Evolutionary conservation across 768 basidiomycete species (phyloP).

Genomic region (Pulveroboletus ravenelii): DNA sequence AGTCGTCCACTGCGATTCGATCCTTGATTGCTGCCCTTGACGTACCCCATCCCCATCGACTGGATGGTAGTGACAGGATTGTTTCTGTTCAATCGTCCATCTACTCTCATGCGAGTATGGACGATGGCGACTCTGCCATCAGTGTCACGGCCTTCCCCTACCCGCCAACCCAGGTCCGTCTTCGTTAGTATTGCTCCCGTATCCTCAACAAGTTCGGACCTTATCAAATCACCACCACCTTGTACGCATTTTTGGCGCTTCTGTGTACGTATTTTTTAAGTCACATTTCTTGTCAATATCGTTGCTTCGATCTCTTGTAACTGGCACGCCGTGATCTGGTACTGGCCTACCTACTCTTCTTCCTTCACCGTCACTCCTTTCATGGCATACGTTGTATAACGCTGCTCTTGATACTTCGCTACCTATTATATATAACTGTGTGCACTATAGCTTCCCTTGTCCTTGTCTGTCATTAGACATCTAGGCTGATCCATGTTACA

Average conservation of each 20-base stretch:
- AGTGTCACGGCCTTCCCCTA: conserved; percentile 28
- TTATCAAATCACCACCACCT: too few species aligned
- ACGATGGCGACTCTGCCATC: conserved; percentile 24
- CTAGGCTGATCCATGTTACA: neutral
- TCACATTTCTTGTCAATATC: conserved; percentile 4
- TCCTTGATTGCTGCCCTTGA: conserved; percentile 69
- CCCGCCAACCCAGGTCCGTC: conserved; percentile 20
- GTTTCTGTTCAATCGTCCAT: conserved; percentile 56
- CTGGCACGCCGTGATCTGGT: conserved; percentile 9
- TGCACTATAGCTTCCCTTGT: conserved; percentile 3
- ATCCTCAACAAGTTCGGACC: too few species aligned
- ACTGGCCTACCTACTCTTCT: conserved; percentile 9
- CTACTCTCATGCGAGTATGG: conserved; percentile 26
- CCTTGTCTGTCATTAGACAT: conserved; percentile 2
- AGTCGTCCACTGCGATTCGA: conserved; percentile 40
- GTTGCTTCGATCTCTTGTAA: conserved; percentile 5
- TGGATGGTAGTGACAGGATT: conserved; percentile 45
- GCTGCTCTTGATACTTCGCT: neutral
- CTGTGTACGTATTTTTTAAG: conserved; percentile 9
- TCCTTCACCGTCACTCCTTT: conserved; percentile 12
- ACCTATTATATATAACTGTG: conserved; percentile 3
- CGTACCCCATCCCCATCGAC: conserved; percentile 32
- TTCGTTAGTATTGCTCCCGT: neutral
- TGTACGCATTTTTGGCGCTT: conserved; percentile 3
- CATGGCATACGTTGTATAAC: conserved; percentile 2